Conservation (phyloP, 805 yeast species). For the Vanderwaltozyma tropicalis region DNA sequence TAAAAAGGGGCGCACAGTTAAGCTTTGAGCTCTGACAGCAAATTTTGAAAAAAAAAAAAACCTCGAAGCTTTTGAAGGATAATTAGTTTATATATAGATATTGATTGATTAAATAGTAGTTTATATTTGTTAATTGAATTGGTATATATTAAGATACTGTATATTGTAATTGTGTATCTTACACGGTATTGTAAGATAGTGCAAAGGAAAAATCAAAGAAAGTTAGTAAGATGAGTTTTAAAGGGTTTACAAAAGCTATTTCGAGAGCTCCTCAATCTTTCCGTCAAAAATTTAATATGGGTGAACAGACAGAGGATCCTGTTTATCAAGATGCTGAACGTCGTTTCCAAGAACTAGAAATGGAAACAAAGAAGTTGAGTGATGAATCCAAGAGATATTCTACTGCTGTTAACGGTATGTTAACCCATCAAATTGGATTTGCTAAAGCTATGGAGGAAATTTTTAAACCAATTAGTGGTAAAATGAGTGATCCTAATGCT, state of each 20-base stretch:
- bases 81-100: neutral
- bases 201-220: too few species aligned
- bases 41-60: neutral
- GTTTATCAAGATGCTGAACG: constrained; percentile 94
- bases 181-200: too few species aligned
- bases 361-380: constrained; percentile 78
- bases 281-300: constrained; percentile 88
- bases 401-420: constrained; percentile 85
- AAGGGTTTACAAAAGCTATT: constrained; percentile 73
- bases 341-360: constrained; percentile 85
- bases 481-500: constrained; percentile 80
- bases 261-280: constrained; percentile 85
- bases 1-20: too few species aligned
- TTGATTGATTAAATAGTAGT: too few species aligned
- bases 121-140: too few species aligned
- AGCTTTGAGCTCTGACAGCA: neutral
- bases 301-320: constrained; percentile 64
- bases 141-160: too few species aligned
- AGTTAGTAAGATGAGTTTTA: constrained; percentile 58
- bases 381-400: constrained; percentile 87
- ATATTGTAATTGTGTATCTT: too few species aligned
- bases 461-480: constrained; percentile 91
- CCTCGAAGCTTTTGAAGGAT: neutral
- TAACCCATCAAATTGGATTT: constrained; percentile 86
- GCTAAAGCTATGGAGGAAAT: constrained; percentile 93